Base-by-base conservation (phyloP, 176 grass and related monocot genomes). In the Aechmea fasciata region DNA sequence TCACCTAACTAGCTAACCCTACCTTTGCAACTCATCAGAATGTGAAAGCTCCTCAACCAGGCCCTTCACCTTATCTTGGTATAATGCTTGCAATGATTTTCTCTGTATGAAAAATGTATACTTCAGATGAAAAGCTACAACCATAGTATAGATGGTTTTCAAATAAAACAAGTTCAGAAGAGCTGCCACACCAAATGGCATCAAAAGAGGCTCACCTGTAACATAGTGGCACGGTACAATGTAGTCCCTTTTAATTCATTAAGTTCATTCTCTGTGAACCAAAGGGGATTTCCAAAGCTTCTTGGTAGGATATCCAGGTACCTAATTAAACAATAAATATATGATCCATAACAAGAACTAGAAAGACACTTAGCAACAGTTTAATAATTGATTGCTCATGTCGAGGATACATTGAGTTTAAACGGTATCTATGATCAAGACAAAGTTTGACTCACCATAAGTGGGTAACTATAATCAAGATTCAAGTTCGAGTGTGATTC, bases 291-390 rank as follows among this genome's bases (percentile, higher is more conserved):
- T 20, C 71, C 79, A 66, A 97, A 97, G 75, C 78, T 90, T 72
- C 76, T 87, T 2, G 93, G 93, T 54, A 97, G 77, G 76, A 97
- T 81, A 59, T 92, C 89, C 68, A 97, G 61, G 49, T 92, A 97
- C 74, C 93, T 97, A 65, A 1, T 52, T 11, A 9, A 59, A 59
- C 10, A 17, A 59, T 14, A 59, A 57, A 15, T n/a, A 13, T n/a
- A 15, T n/a, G 11, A 18, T 57, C 14, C 54, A 57, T 57, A 57
- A n/a, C 15, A 57, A 57, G 17, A 0, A 57, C 53, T 57, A 57
- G 17, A 12, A n/a, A 57, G 15, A 57, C 29, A 33, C 29, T 33
- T 33, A 33, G 29, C 29, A 41, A 7, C 33, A 41, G 6, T 41
- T 41, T 41, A 41, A 7, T 41, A 41, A 41, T 41, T 7, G 33